phyloP scores from a whole-genome alignment of 2,329 filamentous ascomycete genomes.

The Microascus cirrosus region DNA sequence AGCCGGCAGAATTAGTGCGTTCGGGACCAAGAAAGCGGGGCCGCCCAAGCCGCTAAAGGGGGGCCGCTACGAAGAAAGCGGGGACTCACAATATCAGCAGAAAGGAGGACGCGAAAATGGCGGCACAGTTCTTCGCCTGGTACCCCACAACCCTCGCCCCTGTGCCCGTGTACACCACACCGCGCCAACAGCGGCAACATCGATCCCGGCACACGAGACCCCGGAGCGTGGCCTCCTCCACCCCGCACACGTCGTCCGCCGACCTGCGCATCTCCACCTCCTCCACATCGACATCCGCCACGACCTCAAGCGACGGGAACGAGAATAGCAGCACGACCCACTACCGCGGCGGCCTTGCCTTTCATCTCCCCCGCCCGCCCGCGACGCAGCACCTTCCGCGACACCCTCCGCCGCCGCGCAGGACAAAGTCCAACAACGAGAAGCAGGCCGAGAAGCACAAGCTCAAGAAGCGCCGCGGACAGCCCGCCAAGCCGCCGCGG shows the following conservation, averaged over 20 bases:
- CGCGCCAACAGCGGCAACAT: neutral
- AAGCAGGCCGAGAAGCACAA: neutral
- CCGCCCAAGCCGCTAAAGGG: neutral
- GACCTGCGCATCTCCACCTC: constrained; percentile 1
- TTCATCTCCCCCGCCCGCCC: neutral
- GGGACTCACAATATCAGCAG: too few relatives aligned
- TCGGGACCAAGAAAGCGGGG: too few relatives aligned
- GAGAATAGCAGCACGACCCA: neutral
- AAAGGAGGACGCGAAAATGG: too few relatives aligned
- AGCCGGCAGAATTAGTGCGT: neutral
- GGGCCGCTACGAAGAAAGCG: too few relatives aligned
- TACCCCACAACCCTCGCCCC: neutral
- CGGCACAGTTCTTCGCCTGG: neutral
- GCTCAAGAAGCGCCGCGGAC: constrained; percentile 4
- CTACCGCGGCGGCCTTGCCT: neutral
- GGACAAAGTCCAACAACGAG: constrained; percentile 1
- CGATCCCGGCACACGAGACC: neutral
- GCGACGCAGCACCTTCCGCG: neutral
- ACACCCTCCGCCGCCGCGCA: neutral
- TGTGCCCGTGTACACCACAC: neutral
- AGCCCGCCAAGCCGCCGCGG: neutral
- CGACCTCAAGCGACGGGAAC: neutral
- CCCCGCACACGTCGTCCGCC: neutral
- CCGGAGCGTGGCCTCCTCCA: constrained; percentile 1
- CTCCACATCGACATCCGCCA: neutral